Evolutionary conservation across 768 basidiomycete genomes (phyloP).

Genomic region (Auriscalpium vulgare): DNA sequence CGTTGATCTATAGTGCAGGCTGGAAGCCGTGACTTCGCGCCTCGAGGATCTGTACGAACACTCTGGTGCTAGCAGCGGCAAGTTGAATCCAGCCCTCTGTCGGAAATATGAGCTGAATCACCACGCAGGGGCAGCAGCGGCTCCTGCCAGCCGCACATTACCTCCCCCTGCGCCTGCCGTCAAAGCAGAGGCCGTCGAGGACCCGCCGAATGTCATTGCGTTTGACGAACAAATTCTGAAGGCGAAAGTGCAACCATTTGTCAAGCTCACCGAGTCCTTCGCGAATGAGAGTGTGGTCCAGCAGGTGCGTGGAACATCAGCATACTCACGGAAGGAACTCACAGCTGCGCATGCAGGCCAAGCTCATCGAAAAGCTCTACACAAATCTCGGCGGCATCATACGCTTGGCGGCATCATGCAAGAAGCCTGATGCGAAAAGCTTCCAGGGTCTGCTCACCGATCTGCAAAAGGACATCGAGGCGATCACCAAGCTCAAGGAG

Average conservation of each 20-base stretch:
- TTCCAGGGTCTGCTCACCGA: conserved; percentile 56
- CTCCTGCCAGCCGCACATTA: conserved; percentile 28
- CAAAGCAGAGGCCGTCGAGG: conserved; percentile 27
- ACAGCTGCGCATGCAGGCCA: conserved; percentile 39
- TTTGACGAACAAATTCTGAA: conserved; percentile 71
- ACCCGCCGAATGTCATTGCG: conserved; percentile 55
- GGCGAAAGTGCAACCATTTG: conserved; percentile 65
- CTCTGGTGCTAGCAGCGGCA: neutral
- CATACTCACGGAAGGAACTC: no score
- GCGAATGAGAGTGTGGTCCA: conserved; percentile 65
- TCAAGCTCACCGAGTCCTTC: conserved; percentile 63
- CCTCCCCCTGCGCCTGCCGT: conserved; percentile 30
- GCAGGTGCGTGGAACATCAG: conserved; percentile 46
- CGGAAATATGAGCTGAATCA: conserved; percentile 20
- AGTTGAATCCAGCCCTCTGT: conserved; percentile 10
- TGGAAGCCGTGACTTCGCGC: conserved; percentile 89
- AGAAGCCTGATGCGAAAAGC: conserved; percentile 62
- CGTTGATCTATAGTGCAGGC: conserved; percentile 33
- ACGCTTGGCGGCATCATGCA: conserved; percentile 59
- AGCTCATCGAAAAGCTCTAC: conserved; percentile 60
- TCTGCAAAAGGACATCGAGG: conserved; percentile 63
- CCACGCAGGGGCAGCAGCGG: conserved; percentile 21
- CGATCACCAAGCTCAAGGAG: conserved; percentile 77
- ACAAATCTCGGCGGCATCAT: conserved; percentile 62
- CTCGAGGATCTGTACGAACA: conserved; percentile 78